Conservation (phyloP, 1,284 basidiomycete genomes). For the Ceratobasidium sp. region DNA sequence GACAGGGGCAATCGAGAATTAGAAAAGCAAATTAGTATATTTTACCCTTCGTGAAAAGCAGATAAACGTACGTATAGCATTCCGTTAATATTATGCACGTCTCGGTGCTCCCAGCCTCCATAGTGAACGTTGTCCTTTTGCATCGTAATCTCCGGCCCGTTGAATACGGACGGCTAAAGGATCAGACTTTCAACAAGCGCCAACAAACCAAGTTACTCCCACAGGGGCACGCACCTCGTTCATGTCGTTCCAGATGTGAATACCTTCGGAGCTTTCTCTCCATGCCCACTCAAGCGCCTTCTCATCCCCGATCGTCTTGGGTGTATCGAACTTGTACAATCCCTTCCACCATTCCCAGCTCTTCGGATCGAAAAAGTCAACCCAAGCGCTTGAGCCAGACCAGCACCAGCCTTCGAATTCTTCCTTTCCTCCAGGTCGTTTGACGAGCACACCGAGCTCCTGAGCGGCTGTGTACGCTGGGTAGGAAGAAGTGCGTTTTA, state of each 20-base stretch:
- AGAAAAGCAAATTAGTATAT: not conserved
- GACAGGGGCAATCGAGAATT: slow-evolving; percentile 53
- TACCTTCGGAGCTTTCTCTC: slow-evolving; percentile 81
- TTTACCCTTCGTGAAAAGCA: not conserved
- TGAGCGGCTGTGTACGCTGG: slow-evolving; percentile 90
- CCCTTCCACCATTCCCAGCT: slow-evolving; percentile 93
- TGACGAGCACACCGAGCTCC: slow-evolving; percentile 85
- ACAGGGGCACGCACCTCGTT: slow-evolving; percentile 78
- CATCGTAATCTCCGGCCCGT: slow-evolving; percentile 98
- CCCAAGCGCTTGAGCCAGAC: slow-evolving; percentile 95
- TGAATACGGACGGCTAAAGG: slow-evolving; percentile 91
- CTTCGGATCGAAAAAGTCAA: slow-evolving; percentile 95
- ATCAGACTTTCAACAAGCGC: not conserved
- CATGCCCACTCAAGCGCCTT: slow-evolving; percentile 67
- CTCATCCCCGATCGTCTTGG: slow-evolving; percentile 58
- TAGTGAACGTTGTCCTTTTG: slow-evolving; percentile 93
- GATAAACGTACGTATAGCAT: slow-evolving; percentile 67
- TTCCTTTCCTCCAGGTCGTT: slow-evolving; percentile 77
- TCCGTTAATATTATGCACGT: slow-evolving; percentile 94
- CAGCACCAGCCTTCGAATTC: slow-evolving; percentile 99
- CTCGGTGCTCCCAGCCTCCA: slow-evolving; percentile 97
- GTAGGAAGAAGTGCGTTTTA: slow-evolving; percentile 87
- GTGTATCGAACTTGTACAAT: slow-evolving; percentile 76
- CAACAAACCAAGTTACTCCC: not conserved
- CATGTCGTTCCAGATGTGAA: slow-evolving; percentile 99